These are phyloP conservation scores for Pseudogymnoascus destructans DNA, from an alignment of 2,329 filamentous ascomycete species.

Conservation along the genomic window DNA sequence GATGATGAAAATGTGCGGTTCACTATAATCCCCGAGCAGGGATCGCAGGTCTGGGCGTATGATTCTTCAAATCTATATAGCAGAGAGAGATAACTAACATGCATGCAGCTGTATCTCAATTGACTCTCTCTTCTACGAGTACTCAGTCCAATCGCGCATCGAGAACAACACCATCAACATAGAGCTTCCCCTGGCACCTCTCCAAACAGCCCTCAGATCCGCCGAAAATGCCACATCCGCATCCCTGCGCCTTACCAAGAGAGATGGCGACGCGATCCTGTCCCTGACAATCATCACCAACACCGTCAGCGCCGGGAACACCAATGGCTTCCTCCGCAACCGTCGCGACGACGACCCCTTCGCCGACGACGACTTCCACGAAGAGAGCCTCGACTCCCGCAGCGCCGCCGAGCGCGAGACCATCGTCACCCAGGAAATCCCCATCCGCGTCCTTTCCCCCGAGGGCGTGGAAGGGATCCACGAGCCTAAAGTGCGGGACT, in stretches of 20 bases:
- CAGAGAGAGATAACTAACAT: not conserved
- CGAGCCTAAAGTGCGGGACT: constrained; percentile 79
- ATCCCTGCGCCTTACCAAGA: constrained; percentile 82
- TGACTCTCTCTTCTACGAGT: constrained; percentile 79
- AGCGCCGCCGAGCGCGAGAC: constrained; percentile 68
- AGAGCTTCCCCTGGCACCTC: constrained; percentile 75
- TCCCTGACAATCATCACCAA: constrained; percentile 80
- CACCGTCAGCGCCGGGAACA: constrained; percentile 39
- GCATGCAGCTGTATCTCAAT: constrained; percentile 41
- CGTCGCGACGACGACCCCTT: constrained; percentile 31
- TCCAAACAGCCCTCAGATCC: constrained; percentile 85
- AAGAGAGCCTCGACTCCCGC: constrained; percentile 39
- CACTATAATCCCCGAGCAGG: constrained; percentile 87
- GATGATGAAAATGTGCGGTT: constrained; percentile 81
- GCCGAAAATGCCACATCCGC: constrained; percentile 70
- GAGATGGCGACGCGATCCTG: constrained; percentile 72
- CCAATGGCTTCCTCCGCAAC: constrained; percentile 20
- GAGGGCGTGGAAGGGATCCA: constrained; percentile 83
- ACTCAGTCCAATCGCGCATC: constrained; percentile 75
- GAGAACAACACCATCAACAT: constrained; percentile 85
- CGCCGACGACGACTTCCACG: constrained; percentile 32
- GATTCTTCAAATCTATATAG: constrained; percentile 12
- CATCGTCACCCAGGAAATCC: constrained; percentile 87
- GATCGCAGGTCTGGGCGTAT: constrained; percentile 92
- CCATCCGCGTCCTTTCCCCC: constrained; percentile 77